Evolutionary conservation across 768 basidiomycete genomes (phyloP), one percentile per base, ranked within the genome.

Genomic region (Lentinula raphanica): DNA sequence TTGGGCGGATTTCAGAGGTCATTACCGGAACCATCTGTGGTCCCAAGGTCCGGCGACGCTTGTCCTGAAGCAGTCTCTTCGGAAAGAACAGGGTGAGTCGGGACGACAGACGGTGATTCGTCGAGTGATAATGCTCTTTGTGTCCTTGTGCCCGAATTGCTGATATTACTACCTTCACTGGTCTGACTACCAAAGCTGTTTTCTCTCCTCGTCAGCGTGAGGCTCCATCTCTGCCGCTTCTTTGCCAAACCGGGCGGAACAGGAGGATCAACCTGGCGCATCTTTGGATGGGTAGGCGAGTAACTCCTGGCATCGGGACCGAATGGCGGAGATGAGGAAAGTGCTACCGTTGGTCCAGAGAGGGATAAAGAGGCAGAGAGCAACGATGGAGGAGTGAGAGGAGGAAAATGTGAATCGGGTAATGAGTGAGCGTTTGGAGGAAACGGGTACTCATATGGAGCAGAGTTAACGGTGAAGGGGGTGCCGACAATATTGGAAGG

Each of bases 401-500:
- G 50, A 53, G 50, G 36, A 25, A 25, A 25, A 15, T 4, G 21
- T 13, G 21, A 21, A n/a, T 39, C 44, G n/a, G n/a, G n/a, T 27
- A 28, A 56, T 21, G 40, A 45, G 0, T 27, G 27, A 1, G 40
- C 15, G 31, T 29, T 31, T 44, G 40, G 54, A 38, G 51, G 51
- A 46, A 56, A 56, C 1, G 54, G 54, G 25, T 56, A 56, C n/a
- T 56, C 54, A 38, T 15, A 56, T 3, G 40, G 54, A 40, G 15
- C 28, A n/a, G 39, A 29, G 15, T 42, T 27, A 19, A 44, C 31
- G 21, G 54, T 46, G 28, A 44, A 56, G 27, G 54, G 54, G 31
- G 54, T 56, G 54, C 54, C 54, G 27, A 56, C 32, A 27, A 56
- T 56, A n/a, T 56, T 42, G 31, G 54, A 44, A 28, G 54, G 54